Conservation (phyloP, 139 green algal genomes). For the Microglena sp. region DNA sequence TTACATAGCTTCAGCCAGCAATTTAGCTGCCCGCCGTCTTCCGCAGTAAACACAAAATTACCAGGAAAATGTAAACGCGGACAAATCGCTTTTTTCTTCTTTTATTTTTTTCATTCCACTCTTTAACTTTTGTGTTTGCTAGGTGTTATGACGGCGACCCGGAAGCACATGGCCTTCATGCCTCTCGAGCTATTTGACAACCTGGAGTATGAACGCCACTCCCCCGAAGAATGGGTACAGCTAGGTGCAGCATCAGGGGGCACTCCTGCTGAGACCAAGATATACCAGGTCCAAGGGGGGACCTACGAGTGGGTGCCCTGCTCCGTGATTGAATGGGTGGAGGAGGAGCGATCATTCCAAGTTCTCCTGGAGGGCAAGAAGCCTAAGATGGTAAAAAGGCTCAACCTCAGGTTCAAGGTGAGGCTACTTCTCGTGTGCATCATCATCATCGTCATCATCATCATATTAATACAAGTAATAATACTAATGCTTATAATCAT, state of each 20-base stretch:
- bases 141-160: conserved; percentile 16
- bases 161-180: conserved; percentile 35
- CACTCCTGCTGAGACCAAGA: conserved; percentile 13
- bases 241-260: conserved; percentile 7
- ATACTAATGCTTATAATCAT: too few relatives aligned
- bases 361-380: conserved; percentile 10
- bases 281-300: conserved; percentile 19
- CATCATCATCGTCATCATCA: too few relatives aligned
- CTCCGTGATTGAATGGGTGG: conserved; percentile 21
- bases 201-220: conserved; percentile 21
- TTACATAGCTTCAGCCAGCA: too few relatives aligned
- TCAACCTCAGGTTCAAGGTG: conserved; percentile 35
- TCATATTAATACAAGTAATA: too few relatives aligned
- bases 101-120: too few relatives aligned
- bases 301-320: conserved; percentile 18
- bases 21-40: too few relatives aligned
- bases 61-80: too few relatives aligned
- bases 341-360: conserved; percentile 10
- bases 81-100: too few relatives aligned
- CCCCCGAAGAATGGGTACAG: conserved; percentile 8
- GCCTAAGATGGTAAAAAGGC: conserved; percentile 30
- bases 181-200: conserved; percentile 44
- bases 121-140: too few relatives aligned
- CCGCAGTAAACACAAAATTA: too few relatives aligned
- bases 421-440: not conserved